These are phyloP conservation scores for Myrmaecium sp. DNA, from an alignment of 2,329 filamentous ascomycete species.

Conservation along the genomic window DNA sequence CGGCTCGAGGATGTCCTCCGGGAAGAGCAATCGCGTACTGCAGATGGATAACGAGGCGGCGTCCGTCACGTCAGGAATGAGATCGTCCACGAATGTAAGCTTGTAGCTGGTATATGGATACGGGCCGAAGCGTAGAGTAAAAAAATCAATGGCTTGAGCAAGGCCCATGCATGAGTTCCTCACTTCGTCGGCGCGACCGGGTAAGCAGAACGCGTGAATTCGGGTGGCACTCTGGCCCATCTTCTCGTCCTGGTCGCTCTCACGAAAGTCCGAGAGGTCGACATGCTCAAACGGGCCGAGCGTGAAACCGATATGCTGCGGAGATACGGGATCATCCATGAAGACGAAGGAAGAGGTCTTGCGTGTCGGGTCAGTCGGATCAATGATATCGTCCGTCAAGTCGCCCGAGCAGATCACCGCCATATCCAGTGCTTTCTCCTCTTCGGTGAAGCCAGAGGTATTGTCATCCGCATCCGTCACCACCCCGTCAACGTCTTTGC, in stretches of 20 bases:
- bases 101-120: conserved; percentile 91
- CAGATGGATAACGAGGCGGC: conserved; percentile 75
- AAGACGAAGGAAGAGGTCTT: conserved; percentile 72
- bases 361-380: conserved; percentile 59
- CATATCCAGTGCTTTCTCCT: conserved; percentile 80
- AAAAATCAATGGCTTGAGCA: conserved; percentile 72
- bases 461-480: conserved; percentile 20
- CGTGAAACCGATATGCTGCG: conserved; percentile 83
- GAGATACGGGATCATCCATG: conserved; percentile 58
- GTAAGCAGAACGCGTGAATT: conserved; percentile 81
- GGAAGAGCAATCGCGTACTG: conserved; percentile 72
- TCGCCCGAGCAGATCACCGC: conserved; percentile 83
- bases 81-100: conserved; percentile 84
- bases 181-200: conserved; percentile 64
- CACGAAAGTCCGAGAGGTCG: conserved; percentile 74
- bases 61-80: conserved; percentile 55
- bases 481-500: conserved; percentile 14
- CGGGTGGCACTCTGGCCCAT: conserved; percentile 77
- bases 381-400: conserved; percentile 63
- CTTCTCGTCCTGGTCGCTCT: conserved; percentile 81
- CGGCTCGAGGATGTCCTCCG: conserved; percentile 69
- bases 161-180: conserved; percentile 75
- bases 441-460: conserved; percentile 38
- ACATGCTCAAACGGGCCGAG: conserved; percentile 91
- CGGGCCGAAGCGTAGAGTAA: conserved; percentile 72